Evolutionary conservation across 805 yeast species (phyloP).

Genomic region (Cyberlindnera mycetangii): DNA sequence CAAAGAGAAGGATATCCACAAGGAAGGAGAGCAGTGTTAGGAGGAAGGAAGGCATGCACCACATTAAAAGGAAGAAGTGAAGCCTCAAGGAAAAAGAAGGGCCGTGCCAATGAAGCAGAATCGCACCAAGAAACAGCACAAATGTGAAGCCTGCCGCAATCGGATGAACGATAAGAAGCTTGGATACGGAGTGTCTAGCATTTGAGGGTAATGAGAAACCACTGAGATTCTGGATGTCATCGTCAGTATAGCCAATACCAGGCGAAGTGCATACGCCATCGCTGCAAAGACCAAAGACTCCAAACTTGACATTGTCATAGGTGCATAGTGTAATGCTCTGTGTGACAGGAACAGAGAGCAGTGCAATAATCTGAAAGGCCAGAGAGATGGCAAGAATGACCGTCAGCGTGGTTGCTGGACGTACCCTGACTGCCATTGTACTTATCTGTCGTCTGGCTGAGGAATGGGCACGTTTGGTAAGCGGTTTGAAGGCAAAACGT

Average conservation of each 20-base stretch:
- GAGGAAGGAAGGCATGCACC: constrained; percentile 68
- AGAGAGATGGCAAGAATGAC: constrained; percentile 47
- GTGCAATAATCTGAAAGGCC: constrained; percentile 55
- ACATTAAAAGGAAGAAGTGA: constrained; percentile 49
- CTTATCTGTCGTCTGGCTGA: background rate
- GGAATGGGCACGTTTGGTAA: background rate
- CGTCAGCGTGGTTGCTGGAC: constrained; percentile 35
- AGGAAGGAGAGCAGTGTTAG: constrained; percentile 70
- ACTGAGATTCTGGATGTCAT: constrained; percentile 31
- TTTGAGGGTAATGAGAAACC: constrained; percentile 54
- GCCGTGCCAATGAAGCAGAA: constrained; percentile 37
- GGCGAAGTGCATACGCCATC: constrained; percentile 37
- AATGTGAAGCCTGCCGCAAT: constrained; percentile 56
- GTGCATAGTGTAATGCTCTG: constrained; percentile 45
- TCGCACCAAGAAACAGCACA: constrained; percentile 39
- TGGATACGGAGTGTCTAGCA: constrained; percentile 57
- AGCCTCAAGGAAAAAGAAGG: constrained; percentile 37
- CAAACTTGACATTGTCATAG: constrained; percentile 50
- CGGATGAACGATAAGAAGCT: constrained; percentile 63
- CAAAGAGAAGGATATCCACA: constrained; percentile 77
- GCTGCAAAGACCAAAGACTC: constrained; percentile 68
- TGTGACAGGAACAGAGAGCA: constrained; percentile 60
- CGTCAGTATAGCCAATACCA: constrained; percentile 42
- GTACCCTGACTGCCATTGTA: constrained; percentile 27
- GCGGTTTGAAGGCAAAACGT: too few relatives aligned